These are phyloP conservation scores for Aspergillus candidus DNA, from an alignment of 2,329 filamentous ascomycete genomes.

Conservation along the genomic window DNA sequence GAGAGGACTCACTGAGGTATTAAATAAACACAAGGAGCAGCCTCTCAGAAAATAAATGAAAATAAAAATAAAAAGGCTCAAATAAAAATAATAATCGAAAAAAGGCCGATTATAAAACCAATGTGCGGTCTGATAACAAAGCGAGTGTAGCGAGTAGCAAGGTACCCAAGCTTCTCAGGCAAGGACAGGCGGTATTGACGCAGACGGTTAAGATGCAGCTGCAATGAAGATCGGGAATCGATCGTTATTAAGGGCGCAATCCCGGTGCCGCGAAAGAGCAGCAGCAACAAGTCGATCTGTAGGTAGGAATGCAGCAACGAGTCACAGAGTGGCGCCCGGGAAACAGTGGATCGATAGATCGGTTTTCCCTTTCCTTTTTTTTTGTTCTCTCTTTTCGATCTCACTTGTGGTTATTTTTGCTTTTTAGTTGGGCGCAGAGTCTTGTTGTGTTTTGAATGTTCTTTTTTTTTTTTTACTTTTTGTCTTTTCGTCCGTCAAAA, in stretches of 20 bases:
- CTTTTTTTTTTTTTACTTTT: constrained; percentile 6
- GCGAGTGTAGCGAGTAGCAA: constrained; percentile 13
- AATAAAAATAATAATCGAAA: background rate
- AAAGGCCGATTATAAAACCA: constrained; percentile 9
- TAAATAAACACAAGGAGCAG: constrained; percentile 4
- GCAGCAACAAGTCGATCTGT: constrained; percentile 17
- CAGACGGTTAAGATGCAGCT: constrained; percentile 23
- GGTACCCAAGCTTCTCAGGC: constrained; percentile 19
- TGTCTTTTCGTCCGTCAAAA: constrained; percentile 2
- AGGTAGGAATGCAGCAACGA: constrained; percentile 24
- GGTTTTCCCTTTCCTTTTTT: constrained; percentile 9
- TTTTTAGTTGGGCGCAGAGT: too few species aligned
- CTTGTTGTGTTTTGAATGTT: background rate
- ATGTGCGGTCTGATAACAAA: constrained; percentile 14
- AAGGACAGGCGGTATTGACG: constrained; percentile 21
- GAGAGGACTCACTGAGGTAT: constrained; percentile 11
- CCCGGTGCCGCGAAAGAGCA: constrained; percentile 12
- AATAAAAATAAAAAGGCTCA: constrained; percentile 4
- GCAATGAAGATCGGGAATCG: constrained; percentile 32
- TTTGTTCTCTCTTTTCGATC: background rate
- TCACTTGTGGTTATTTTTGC: too few species aligned
- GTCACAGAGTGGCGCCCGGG: constrained; percentile 14
- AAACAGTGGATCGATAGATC: constrained; percentile 14
- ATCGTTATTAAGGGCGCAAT: constrained; percentile 31
- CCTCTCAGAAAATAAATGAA: constrained; percentile 1